Evolutionary conservation across 495 filamentous ascomycete genomes (phyloP), one percentile per base, ranked within the genome.

Genomic region (Zalerion maritima): DNA sequence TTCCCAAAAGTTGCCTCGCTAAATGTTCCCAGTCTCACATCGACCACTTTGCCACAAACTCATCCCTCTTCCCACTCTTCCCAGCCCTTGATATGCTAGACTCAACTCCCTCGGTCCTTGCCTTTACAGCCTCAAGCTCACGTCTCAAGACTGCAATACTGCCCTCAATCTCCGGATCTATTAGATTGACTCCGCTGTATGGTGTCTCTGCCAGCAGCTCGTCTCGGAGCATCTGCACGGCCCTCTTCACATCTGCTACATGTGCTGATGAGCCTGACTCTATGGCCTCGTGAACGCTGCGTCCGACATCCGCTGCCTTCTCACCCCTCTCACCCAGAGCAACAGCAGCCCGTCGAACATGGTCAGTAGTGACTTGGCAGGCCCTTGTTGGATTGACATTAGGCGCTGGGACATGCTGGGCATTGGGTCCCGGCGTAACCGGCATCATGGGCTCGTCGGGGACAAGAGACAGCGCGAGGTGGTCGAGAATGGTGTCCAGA

Each of bases 21-120:
- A n/a, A n/a, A n/a, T n/a, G n/a, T n/a, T n/a, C n/a, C n/a, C n/a
- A n/a, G n/a, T n/a, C n/a, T n/a, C n/a, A n/a, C n/a, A n/a, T n/a
- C n/a, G n/a, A n/a, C 60, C 60, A 65, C 4, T 57, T 40, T 17
- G 37, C 36, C 14, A 63, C 33, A 6, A 65, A 24, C 11, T 57
- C 45, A 6, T 57, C 58, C 21, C 46, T 48, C 39, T 56, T 54
- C 2, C 45, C 44, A 34, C 44, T 58, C 37, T 31, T 51, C 1
- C 40, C 46, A 5, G 49, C 22, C 14, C 32, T 48, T 6, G 41
- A 45, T 20, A 54, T 21, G 12, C 26, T 29, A 2, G 21, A 28
- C n/a, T 58, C 41, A 0, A 55, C 36, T 2, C 6, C 31, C 10
- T 43, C 54, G 15, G 55, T 24, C 15, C 37, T 39, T 8, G 21